These are phyloP conservation scores for Xylaria palmicola DNA, from an alignment of 495 filamentous ascomycete species.

Conservation along the genomic window DNA sequence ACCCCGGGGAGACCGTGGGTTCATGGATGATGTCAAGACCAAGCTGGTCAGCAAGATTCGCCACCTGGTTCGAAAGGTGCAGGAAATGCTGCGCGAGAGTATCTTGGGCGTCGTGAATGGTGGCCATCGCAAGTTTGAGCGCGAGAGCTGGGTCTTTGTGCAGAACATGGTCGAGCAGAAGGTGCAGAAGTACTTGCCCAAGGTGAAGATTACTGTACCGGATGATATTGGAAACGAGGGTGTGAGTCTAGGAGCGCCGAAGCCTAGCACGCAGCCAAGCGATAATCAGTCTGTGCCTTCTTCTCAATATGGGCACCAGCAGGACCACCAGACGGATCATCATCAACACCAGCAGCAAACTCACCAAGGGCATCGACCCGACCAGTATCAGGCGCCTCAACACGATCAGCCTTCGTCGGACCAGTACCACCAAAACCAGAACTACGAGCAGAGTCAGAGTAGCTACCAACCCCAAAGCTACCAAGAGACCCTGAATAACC, in stretches of 20 bases:
- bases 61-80: constrained; percentile 31
- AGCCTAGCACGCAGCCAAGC: constrained; percentile 24
- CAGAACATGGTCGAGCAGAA: constrained; percentile 37
- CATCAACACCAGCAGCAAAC: constrained; percentile 12
- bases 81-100: constrained; percentile 35
- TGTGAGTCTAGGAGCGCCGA: constrained; percentile 29
- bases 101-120: constrained; percentile 35
- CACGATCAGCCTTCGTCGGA: constrained; percentile 13
- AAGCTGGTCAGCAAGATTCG: constrained; percentile 38
- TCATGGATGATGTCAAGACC: constrained; percentile 32
- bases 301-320: neutral
- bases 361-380: neutral
- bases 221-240: constrained; percentile 38
- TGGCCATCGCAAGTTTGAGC: constrained; percentile 38
- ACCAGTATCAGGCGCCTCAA: constrained; percentile 13
- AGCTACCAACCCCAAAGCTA: too few species aligned
- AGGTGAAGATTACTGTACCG: constrained; percentile 36
- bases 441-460: neutral
- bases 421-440: neutral
- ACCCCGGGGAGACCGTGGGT: constrained; percentile 25
- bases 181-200: constrained; percentile 37
- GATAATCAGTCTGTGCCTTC: constrained; percentile 25
- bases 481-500: too few species aligned
- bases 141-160: constrained; percentile 37
- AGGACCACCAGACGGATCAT: constrained; percentile 1